Percentiles rank a stretch among this genome's conserved stretches.
phyloP scores from a whole-genome alignment of 208 protist genomes.

The Acanthamoeba culbertsoni region DNA sequence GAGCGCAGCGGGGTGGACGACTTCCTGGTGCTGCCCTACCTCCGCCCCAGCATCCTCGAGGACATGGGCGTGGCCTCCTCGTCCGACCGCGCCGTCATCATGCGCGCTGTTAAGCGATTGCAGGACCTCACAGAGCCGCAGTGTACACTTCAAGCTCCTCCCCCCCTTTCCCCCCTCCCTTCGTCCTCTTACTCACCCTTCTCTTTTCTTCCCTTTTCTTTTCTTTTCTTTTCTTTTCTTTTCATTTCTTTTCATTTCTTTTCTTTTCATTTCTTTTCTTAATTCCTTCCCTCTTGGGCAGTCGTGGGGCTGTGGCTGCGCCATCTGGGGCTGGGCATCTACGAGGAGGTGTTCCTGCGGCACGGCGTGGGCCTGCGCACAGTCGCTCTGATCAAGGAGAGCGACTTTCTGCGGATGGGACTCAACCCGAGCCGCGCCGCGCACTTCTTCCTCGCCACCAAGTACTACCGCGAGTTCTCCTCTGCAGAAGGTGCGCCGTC shows the following conservation, averaged over 20 bases:
- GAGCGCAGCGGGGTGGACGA: not conserved
- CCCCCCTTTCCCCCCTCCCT: not conserved
- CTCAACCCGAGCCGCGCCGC: not conserved
- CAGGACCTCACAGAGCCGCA: not conserved
- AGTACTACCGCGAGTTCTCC: slow-evolving; percentile 55
- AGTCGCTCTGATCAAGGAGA: not conserved
- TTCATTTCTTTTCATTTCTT: not conserved
- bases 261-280: not conserved
- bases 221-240: no score
- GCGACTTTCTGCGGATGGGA: slow-evolving; percentile 38
- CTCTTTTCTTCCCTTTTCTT: not conserved
- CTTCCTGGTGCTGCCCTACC: slow-evolving; percentile 51
- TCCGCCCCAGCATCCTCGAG: slow-evolving; percentile 47
- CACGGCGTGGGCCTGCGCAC: not conserved
- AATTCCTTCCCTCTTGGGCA: not conserved
- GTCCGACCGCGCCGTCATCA: not conserved
- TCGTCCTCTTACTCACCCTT: not conserved
- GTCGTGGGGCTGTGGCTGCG: slow-evolving; percentile 39
- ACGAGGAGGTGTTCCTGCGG: not conserved
- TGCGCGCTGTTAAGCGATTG: slow-evolving; percentile 20
- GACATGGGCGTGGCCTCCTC: not conserved
- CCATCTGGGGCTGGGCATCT: not conserved
- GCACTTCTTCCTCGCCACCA: slow-evolving; percentile 6
- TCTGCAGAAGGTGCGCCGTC: slow-evolving; percentile 37
- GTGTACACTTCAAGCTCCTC: not conserved